Evolutionary conservation across 1,284 basidiomycete species (phyloP), one percentile per base, ranked within the genome.

Genomic region (Austroboletus novae-zelandiae): DNA sequence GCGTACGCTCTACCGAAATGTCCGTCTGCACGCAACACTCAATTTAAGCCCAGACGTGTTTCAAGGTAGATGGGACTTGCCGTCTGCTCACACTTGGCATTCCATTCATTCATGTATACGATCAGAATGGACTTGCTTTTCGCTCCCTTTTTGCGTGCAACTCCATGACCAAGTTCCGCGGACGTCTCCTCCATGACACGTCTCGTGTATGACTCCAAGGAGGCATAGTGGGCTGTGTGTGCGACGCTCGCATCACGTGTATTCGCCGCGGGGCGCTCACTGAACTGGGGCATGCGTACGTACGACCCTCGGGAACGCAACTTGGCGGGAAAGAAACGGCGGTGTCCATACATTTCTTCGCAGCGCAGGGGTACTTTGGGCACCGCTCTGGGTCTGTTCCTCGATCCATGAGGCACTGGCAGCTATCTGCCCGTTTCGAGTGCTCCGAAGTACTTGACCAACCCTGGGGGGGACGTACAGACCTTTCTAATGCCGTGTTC

Each of bases 1-100:
- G 32, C 47, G 71, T 35, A 71, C 75, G 5, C 53, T 78, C 10
- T 73, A 74, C 3, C 11, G 15, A 15, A 77, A 80, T 60, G 61
- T 78, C 32, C 70, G 78, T 37, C 58, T 76, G 30, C 20, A 34
- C 31, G 17, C 29, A 41, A 36, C 18, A 31, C 47, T 43, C 44
- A 9, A 40, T 45, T 25, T 31, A 18, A 43, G 43, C 29, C 36
- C 41, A n/a, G 46, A 43, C 18, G 18, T 46, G 17, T 50, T 31
- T 45, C 39, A 40, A 25, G 20, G 5, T 25, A 40, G 20, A 40
- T 40, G 39, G 39, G 23, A 27, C 11, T 40, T 17, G 43, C 30
- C 43, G 36, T 39, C 42, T 49, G 27, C 36, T 30, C 47, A 42
- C 32, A 37, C 32, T 46, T 30, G 40, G 39, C 30, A 39, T 30